Evolutionary conservation across 75 land plant species (phyloP).

Genomic region (Pinus albicaulis): DNA sequence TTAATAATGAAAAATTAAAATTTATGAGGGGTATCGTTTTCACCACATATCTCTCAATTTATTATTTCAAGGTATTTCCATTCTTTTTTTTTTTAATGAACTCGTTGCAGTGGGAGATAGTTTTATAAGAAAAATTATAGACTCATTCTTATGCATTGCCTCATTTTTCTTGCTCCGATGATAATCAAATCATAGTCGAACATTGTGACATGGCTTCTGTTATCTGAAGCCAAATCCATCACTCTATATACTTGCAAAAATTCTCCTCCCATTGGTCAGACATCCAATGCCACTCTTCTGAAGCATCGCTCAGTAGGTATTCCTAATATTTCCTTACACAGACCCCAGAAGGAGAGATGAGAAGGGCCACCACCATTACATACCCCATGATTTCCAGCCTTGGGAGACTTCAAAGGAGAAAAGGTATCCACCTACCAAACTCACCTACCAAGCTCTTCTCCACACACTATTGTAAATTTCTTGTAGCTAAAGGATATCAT

Average conservation of each 20-base stretch:
- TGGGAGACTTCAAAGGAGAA: background rate
- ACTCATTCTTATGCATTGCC: too few species aligned
- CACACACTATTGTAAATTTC: too few species aligned
- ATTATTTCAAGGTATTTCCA: too few species aligned
- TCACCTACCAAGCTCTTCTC: too few species aligned
- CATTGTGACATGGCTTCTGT: slow-evolving; percentile 32
- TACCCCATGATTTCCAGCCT: background rate
- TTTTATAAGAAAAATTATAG: too few species aligned
- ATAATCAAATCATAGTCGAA: slow-evolving; percentile 93
- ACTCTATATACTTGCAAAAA: background rate
- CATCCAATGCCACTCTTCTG: background rate
- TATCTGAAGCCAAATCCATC: slow-evolving; percentile 14
- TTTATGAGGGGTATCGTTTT: too few species aligned
- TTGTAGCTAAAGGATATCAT: too few species aligned
- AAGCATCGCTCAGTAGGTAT: slow-evolving; percentile 5
- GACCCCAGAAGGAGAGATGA: slow-evolving; percentile 54
- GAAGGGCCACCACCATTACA: slow-evolving; percentile 3
- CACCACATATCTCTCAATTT: too few species aligned
- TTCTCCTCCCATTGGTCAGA: slow-evolving; percentile 1
- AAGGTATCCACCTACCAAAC: background rate
- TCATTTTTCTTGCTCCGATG: slow-evolving; percentile 78
- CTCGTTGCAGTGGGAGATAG: too few species aligned
- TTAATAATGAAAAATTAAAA: too few species aligned
- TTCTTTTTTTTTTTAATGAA: too few species aligned
- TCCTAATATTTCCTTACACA: slow-evolving; percentile 33